Evolutionary conservation across 139 green algal genomes (phyloP), one percentile per base, ranked within the genome.

Genomic region (Medakamo hakoo): DNA sequence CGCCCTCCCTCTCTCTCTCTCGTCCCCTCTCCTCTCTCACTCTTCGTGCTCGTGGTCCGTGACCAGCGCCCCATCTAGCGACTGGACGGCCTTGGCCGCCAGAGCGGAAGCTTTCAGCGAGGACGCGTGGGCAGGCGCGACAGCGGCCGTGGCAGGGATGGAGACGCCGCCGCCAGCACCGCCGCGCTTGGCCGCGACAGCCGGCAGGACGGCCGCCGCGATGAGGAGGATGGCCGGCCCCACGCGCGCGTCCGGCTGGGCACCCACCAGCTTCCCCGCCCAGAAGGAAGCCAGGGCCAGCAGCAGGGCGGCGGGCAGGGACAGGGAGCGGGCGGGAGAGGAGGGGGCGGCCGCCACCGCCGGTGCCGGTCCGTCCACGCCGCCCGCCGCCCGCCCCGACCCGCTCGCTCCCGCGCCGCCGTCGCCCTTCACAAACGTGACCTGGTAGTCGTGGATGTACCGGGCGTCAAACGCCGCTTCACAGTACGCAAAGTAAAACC

Each of bases 401-500:
- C 9, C 26, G 24, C 21, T 62, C 29, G 40, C 14, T 21, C 31
- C 3, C 58, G 26, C 23, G 58, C 23, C 55, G 21, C 25, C 55
- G 21, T 23, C 62, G 27, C 30, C 25, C 76, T 90, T 90, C 23
- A 68, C 59, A 68, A 76, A 86, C 1, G 72, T 73, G 24, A 92
- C 64, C 29, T 89, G 79, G 60, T 81, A 87, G 79, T 90, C 81
- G 70, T 86, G 80, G 65, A 94, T 88, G 75, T 89, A 89, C 58
- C 65, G 68, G 1, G 76, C 75, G 57, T 94, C 84, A 71, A 96
- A 96, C 19, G 73, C 88, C 0, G 82, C 84, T 75, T 96, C 89
- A 68, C 89, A 96, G 78, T 93, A 95, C 0, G 80, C 88, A 76
- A 95, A 96, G 73, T 96, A 96, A 66, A 96, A 95, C 64, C 73